Percentiles rank a stretch among this genome's conserved stretches.
Evolutionary conservation across 1,284 basidiomycete genomes (phyloP).

Genomic region (Thelephora terrestris): DNA sequence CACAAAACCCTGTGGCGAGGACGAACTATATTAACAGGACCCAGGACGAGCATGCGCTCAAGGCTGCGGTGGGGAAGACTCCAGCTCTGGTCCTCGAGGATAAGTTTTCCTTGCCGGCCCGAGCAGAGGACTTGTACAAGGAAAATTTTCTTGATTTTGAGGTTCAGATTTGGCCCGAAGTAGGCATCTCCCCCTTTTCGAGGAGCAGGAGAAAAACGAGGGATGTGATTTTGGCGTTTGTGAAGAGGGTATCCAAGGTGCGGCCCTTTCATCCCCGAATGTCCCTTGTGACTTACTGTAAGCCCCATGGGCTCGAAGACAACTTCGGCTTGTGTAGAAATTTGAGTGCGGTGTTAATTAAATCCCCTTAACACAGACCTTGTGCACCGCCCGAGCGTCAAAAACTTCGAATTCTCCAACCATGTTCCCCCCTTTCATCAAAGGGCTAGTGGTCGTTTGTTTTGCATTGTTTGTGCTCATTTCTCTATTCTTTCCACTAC

Average conservation of each 20-base stretch:
- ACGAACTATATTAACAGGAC: constrained; percentile 3
- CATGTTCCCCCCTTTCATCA: too few species aligned
- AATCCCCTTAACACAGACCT: too few species aligned
- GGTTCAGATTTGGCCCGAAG: not conserved
- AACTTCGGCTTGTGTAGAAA: too few species aligned
- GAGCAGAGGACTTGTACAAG: constrained; percentile 8
- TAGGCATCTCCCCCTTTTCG: constrained; percentile 15
- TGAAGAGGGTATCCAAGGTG: not conserved
- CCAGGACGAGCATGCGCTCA: constrained; percentile 7
- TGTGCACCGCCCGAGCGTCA: too few species aligned
- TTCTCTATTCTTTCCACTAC: too few species aligned
- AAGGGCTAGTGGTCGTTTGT: too few species aligned
- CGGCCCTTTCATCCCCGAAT: too few species aligned
- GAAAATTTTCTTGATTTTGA: constrained; percentile 13
- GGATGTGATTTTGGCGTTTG: constrained; percentile 19
- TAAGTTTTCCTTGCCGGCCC: constrained; percentile 1
- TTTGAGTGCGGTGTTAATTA: too few species aligned
- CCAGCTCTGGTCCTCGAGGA: constrained; percentile 4
- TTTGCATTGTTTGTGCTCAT: too few species aligned
- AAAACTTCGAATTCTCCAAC: too few species aligned
- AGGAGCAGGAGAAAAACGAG: constrained; percentile 31
- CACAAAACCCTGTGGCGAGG: constrained; percentile 1
- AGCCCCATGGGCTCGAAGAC: too few species aligned
- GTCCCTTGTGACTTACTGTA: too few species aligned
- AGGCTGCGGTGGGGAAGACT: constrained; percentile 4